phyloP scores from a whole-genome alignment of 768 basidiomycete genomes.

The Arthromyces matolae region DNA sequence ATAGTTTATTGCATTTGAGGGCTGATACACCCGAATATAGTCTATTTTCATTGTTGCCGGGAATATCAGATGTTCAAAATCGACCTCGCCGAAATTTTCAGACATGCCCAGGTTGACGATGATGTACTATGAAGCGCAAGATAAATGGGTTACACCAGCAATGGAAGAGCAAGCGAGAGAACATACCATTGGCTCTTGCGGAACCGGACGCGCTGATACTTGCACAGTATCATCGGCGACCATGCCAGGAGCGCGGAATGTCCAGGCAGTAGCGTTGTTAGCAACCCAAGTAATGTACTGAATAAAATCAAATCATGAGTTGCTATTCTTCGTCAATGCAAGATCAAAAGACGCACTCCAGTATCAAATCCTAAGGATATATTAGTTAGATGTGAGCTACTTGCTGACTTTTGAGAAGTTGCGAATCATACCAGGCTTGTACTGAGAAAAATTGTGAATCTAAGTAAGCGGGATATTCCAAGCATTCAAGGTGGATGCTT shows the following conservation, averaged over 20 bases:
- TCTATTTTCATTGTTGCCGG: slow-evolving; percentile 52
- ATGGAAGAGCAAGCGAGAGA: background rate
- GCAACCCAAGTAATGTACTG: slow-evolving; percentile 87
- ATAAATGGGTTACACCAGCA: background rate
- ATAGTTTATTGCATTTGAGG: slow-evolving; percentile 53
- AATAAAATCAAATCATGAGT: background rate
- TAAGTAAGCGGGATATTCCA: background rate
- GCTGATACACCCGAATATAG: slow-evolving; percentile 71
- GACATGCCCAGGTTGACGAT: slow-evolving; percentile 85
- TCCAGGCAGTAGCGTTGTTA: slow-evolving; percentile 68
- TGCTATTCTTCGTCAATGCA: background rate
- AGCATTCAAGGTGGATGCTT: slow-evolving; percentile 11
- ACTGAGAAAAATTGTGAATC: slow-evolving; percentile 22
- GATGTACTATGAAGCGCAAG: slow-evolving; percentile 52
- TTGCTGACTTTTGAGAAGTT: slow-evolving; percentile 1
- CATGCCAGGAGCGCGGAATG: slow-evolving; percentile 63
- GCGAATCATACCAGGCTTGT: slow-evolving; percentile 34
- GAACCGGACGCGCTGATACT: slow-evolving; percentile 64
- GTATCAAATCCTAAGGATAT: slow-evolving; percentile 54
- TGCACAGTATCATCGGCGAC: slow-evolving; percentile 55
- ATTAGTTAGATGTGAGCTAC: background rate
- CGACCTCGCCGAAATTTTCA: slow-evolving; percentile 67
- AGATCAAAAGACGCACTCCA: slow-evolving; percentile 39
- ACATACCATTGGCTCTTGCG: slow-evolving; percentile 84
- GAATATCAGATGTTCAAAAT: slow-evolving; percentile 65